Conservation (phyloP, 2,329 filamentous ascomycete genomes). For the Fusarium vanettenii region DNA sequence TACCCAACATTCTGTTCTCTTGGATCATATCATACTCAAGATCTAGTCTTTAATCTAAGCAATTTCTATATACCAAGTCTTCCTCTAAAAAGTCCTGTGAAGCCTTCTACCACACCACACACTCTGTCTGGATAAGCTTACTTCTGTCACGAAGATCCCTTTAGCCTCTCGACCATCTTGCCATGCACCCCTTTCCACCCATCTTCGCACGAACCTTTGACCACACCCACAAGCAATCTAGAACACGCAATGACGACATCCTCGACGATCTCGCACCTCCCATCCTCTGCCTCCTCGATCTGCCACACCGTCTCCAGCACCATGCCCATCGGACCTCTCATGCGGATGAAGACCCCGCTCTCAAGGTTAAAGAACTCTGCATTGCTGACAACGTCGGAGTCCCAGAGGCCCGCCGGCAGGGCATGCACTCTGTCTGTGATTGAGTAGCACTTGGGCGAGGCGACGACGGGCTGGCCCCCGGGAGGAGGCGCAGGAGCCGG, state of each 20-base stretch:
- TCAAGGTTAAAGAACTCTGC: conserved; percentile 65
- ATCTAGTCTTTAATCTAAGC: neutral
- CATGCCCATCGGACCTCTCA: conserved; percentile 62
- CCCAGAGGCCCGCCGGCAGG: conserved; percentile 66
- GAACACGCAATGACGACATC: conserved; percentile 63
- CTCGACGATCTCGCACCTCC: conserved; percentile 59
- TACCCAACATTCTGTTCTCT: neutral
- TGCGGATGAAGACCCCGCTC: conserved; percentile 63
- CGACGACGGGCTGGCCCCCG: conserved; percentile 38
- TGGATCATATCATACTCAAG: neutral
- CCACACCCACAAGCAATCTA: conserved; percentile 59
- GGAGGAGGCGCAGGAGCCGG: conserved; percentile 45
- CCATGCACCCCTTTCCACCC: conserved; percentile 63
- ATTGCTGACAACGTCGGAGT: conserved; percentile 63
- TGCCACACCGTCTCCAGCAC: conserved; percentile 67
- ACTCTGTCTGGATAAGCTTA: neutral
- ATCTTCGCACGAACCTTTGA: conserved; percentile 63
- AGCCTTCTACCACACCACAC: neutral
- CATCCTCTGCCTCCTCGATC: conserved; percentile 47
- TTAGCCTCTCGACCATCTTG: conserved; percentile 57
- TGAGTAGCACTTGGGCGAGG: conserved; percentile 54
- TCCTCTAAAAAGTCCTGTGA: neutral
- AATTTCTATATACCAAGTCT: neutral
- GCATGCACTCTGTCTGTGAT: conserved; percentile 64
- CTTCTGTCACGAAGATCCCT: conserved; percentile 24